Base-by-base conservation (phyloP, 768 basidiomycete species). In the Holtermannia corniformis region DNA sequence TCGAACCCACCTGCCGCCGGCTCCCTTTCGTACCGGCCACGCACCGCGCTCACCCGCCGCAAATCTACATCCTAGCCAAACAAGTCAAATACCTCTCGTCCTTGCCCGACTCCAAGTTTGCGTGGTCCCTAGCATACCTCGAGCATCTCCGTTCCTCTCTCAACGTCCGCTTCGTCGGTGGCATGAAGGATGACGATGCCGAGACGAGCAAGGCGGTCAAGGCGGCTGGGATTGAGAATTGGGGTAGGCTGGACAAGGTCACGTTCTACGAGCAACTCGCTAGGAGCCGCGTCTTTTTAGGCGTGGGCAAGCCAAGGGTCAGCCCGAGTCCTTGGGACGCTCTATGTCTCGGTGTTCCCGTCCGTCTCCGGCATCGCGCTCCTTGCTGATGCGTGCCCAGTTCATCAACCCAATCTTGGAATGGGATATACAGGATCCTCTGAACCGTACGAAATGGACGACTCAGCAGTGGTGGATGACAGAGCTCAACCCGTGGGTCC, bases 381-480 rank as follows among this genome's bases (percentile, higher is more conserved):
- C 14, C 23, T 25, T 10, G 21, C 37, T 44, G 50, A 56, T 56
- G 27, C 59, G 27, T 22, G 20, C 20, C 11, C 19, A 67, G 65
- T 67, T 63, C 52, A 64, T 67, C 49, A 67, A 67, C 41, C 65
- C 65, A 14, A 63, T 67, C 26, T 42, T 67, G 14, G 41, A 37
- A 2, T 67, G 65, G 65, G 63, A 67, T 32, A 54, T 56, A 37
- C 44, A 52, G 7, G 60, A 64, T 48, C 65, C 63, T 4, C 4
- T 37, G n/a, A 58, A 67, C 44, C 42, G 60, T 32, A 57, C 59
- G 5, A 56, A 52, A 50, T 67, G 65, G 65, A 50, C 56, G 26
- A 54, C 60, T 41, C 67, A 68, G 41, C 64, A 65, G 48, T 64
- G 62, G 55, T 59, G 59, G n/a, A 65, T 68, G 67, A 61, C 56